Evolutionary conservation across 768 basidiomycete species (phyloP).

Genomic region (Boletus subcaerulescens): DNA sequence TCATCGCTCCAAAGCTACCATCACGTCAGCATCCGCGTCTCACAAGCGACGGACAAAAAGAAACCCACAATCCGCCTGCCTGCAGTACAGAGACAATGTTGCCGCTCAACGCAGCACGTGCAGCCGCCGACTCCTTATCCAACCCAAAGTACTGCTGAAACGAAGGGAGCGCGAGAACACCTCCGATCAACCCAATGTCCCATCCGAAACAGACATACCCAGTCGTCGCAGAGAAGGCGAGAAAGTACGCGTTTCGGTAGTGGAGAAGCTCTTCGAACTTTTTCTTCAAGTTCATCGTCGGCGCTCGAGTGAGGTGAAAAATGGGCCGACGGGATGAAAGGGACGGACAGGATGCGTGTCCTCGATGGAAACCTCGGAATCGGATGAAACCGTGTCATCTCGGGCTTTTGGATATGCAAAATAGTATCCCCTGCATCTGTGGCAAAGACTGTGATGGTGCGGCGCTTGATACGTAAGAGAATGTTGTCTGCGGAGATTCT

Average conservation of each 20-base stretch:
- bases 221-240: constrained; percentile 33
- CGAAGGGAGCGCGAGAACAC: constrained; percentile 35
- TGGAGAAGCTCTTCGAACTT: constrained; percentile 21
- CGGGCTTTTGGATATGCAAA: no score
- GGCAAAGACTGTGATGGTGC: no score
- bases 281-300: constrained; percentile 22
- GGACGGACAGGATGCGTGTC: not conserved
- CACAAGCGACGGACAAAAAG: no score
- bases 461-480: not conserved
- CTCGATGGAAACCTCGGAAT: no score
- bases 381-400: no score
- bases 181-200: constrained; percentile 39
- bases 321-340: not conserved
- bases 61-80: constrained; percentile 35
- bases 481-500: not conserved
- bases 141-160: constrained; percentile 36
- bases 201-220: constrained; percentile 37
- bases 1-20: constrained; percentile 24
- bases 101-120: constrained; percentile 30
- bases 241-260: constrained; percentile 35
- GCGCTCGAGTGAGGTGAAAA: not conserved
- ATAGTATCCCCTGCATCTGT: no score
- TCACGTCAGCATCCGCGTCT: not conserved
- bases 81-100: constrained; percentile 40
- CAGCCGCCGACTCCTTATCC: constrained; percentile 21